These are phyloP conservation scores for Naegleria lovaniensis DNA, from an alignment of 208 protist species.

Conservation along the genomic window DNA sequence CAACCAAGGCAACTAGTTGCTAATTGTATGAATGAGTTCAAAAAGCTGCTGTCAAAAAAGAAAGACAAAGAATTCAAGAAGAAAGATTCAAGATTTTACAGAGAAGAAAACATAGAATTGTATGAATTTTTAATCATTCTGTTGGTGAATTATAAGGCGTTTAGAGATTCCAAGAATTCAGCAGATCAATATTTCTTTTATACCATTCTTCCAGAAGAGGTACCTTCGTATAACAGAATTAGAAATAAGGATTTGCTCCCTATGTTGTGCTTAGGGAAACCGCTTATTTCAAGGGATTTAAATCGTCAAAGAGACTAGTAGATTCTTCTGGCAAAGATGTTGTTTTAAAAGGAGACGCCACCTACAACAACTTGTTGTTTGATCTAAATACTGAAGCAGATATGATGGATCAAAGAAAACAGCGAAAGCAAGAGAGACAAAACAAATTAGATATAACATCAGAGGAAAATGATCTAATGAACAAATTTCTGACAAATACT, in stretches of 20 bases:
- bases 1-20: constrained; percentile 10
- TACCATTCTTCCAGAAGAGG: not conserved
- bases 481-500: not conserved
- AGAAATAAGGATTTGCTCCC: not conserved
- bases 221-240: not conserved
- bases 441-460: not conserved
- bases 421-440: not conserved
- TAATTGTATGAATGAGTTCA: not conserved
- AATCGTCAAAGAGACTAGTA: not conserved
- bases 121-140: constrained; percentile 10
- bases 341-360: not conserved
- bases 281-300: not conserved
- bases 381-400: not conserved
- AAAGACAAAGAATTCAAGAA: not conserved
- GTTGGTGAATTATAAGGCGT: not conserved
- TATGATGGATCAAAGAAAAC: not conserved
- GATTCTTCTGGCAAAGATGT: not conserved
- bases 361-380: not conserved
- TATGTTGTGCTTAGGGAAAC: constrained; percentile 7
- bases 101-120: not conserved
- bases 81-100: not conserved
- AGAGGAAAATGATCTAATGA: not conserved
- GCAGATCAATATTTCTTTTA: not conserved
- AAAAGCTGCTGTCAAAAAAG: not conserved
- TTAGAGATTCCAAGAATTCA: not conserved